Percentiles rank a stretch among this genome's conserved stretches.
These are phyloP conservation scores for Coriaria nepalensis DNA, from an alignment of 306 rosid species.

Conservation along the genomic window DNA sequence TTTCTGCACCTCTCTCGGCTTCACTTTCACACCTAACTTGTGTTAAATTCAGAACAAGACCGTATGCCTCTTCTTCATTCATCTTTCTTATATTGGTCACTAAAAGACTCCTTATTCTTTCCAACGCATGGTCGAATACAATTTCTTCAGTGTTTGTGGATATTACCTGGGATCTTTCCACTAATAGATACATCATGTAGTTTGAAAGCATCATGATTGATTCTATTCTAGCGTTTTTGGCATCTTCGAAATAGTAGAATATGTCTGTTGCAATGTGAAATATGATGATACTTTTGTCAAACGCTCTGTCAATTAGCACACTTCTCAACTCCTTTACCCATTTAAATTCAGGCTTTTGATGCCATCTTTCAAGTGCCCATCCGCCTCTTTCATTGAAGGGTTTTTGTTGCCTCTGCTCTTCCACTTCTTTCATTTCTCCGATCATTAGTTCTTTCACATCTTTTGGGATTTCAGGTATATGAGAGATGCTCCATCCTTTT, in stretches of 20 bases:
- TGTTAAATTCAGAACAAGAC: slow-evolving; percentile 11
- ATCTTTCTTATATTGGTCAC: slow-evolving; percentile 11
- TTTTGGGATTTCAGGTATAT: slow-evolving; percentile 11
- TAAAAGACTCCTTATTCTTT: slow-evolving; percentile 21
- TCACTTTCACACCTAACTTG: slow-evolving; percentile 15
- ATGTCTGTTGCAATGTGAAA: slow-evolving; percentile 72
- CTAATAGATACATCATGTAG: slow-evolving; percentile 61
- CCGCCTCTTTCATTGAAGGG: slow-evolving; percentile 37
- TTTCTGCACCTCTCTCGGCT: slow-evolving; percentile 20
- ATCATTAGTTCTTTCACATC: slow-evolving; percentile 27
- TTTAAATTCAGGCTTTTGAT: slow-evolving; percentile 24
- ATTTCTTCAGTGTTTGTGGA: slow-evolving; percentile 32
- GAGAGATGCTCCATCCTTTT: slow-evolving; percentile 18
- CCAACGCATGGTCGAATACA: slow-evolving; percentile 29
- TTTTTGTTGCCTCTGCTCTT: slow-evolving; percentile 22
- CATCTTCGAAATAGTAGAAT: slow-evolving; percentile 23
- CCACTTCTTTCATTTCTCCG: slow-evolving; percentile 25
- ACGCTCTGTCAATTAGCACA: slow-evolving; percentile 20
- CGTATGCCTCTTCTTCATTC: slow-evolving; percentile 29
- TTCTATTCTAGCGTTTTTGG: slow-evolving; percentile 6
- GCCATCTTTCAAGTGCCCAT: slow-evolving; percentile 35
- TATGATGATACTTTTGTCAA: slow-evolving; percentile 46
- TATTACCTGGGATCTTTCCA: slow-evolving; percentile 29
- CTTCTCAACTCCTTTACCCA: not conserved
- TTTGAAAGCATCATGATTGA: slow-evolving; percentile 30